These are phyloP conservation scores for Phlebopus sp. DNA, from an alignment of 1,284 basidiomycete species.

Conservation along the genomic window DNA sequence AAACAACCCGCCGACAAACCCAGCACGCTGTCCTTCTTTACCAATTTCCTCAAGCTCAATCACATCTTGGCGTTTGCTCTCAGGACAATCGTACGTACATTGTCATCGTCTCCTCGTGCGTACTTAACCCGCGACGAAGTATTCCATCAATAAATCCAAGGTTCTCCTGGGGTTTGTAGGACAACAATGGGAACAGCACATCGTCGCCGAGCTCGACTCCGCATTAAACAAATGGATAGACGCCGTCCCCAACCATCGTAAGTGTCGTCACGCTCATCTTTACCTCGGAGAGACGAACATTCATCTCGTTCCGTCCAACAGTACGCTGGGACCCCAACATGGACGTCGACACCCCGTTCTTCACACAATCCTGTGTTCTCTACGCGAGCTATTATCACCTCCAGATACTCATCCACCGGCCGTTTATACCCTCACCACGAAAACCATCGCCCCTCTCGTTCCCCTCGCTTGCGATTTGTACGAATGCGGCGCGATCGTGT, in stretches of 20 bases:
- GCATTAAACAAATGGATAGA: conserved; percentile 79
- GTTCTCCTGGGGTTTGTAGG: conserved; percentile 56
- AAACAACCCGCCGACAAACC: conserved; percentile 58
- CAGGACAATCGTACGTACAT: conserved; percentile 55
- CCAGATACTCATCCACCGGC: conserved; percentile 78
- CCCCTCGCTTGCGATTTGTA: conserved; percentile 81
- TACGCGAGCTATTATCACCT: conserved; percentile 70
- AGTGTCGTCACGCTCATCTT: conserved; percentile 20
- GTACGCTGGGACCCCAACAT: conserved; percentile 75
- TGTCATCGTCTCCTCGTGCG: not conserved
- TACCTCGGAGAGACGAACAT: not conserved
- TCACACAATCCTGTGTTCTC: conserved; percentile 68
- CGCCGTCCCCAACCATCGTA: conserved; percentile 63
- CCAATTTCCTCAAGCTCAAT: conserved; percentile 55
- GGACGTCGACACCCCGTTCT: conserved; percentile 50
- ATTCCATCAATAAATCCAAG: conserved; percentile 71
- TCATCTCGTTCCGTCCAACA: conserved; percentile 25
- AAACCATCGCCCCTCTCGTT: conserved; percentile 55
- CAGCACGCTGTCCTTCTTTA: conserved; percentile 53
- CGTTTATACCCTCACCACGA: conserved; percentile 72
- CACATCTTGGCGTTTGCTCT: conserved; percentile 66
- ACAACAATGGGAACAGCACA: conserved; percentile 62
- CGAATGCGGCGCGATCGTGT: conserved; percentile 79
- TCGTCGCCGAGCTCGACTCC: conserved; percentile 74
- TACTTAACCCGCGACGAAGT: conserved; percentile 38